Evolutionary conservation across 2,329 filamentous ascomycete species (phyloP), one percentile per base, ranked within the genome.

Genomic region (Chaetothyriales sp.): DNA sequence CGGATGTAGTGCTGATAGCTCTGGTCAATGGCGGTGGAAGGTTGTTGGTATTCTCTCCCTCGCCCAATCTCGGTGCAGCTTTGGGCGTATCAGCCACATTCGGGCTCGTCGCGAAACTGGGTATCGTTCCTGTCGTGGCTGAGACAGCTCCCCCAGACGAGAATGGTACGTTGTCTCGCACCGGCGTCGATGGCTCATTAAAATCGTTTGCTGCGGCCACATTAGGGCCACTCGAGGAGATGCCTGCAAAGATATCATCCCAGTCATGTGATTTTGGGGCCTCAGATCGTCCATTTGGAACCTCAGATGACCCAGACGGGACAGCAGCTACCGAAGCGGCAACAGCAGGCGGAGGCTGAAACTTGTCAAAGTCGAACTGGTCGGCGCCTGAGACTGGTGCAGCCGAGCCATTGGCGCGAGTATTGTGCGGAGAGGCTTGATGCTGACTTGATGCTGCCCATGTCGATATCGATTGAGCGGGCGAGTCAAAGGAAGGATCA

Each of bases 211-310:
- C 43, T 12, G 28, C 9, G 9, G 52, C 18, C 6, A 18, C 25
- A 20, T 45, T 19, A 12, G 43, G n/a, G 15, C 43, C 43, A 18
- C 19, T 45, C 2, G 19, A 20, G 8, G 45, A 47, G 18, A 94
- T 72, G 22, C 83, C 82, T 1, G 86, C 84, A 68, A 96, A 96
- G 50, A 96, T 86, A 42, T 87, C 84, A 62, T 96, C 90, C 92
- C 92, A 96, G 65, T 96, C 90, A 59, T 93, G 84, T 32, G 70
- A 66, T 1, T 67, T 63, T 20, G 66, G 63, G 53, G 69, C 66
- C 44, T 67, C 57, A 44, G 65, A 63, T 46, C 66, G 63, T 52
- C 69, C 64, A 45, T 25, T 25, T 20, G 66, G 63, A 53, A 68
- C 66, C 44, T 67, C 57, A 44, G 65, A 63, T 46, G 66, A 63